phyloP scores from a whole-genome alignment of 352 stramenopile species.

The Phytophthora aleatoria region DNA sequence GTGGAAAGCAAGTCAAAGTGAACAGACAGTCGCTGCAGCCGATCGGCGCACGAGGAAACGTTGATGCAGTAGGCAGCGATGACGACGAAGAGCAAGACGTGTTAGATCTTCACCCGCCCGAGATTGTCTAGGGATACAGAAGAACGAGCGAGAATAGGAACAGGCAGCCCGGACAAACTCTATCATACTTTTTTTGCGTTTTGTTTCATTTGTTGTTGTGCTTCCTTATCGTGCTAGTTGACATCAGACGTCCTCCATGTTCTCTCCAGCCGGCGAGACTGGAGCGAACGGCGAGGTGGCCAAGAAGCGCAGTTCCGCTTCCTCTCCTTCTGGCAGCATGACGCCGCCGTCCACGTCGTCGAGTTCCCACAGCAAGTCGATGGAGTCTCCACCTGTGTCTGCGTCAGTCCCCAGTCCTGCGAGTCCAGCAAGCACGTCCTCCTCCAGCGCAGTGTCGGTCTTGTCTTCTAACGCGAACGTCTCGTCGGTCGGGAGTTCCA shows the following conservation, averaged over 20 bases:
- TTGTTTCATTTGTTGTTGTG: not conserved
- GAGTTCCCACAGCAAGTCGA: conserved; percentile 33
- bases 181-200: conserved; percentile 30
- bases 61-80: conserved; percentile 12
- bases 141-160: not conserved
- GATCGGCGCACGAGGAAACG: conserved; percentile 6
- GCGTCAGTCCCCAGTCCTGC: conserved; percentile 12
- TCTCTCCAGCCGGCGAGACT: not conserved
- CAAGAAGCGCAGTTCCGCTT: conserved; percentile 33
- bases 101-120: conserved; percentile 35
- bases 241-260: conserved; percentile 24
- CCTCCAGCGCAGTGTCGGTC: not conserved
- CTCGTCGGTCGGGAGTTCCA: conserved; percentile 31
- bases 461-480: conserved; percentile 18
- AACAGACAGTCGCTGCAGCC: conserved; percentile 25
- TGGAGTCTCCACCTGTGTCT: conserved; percentile 11
- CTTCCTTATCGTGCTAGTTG: too few species aligned
- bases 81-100: conserved; percentile 57
- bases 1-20: conserved; percentile 17
- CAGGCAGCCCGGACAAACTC: not conserved
- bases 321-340: conserved; percentile 20
- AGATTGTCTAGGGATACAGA: conserved; percentile 36
- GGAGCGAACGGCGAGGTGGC: conserved; percentile 3
- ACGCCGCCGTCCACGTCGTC: conserved; percentile 19
- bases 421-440: conserved; percentile 26